Base-by-base conservation (phyloP, 2,329 filamentous ascomycete genomes). In the Cordyceps javanica region DNA sequence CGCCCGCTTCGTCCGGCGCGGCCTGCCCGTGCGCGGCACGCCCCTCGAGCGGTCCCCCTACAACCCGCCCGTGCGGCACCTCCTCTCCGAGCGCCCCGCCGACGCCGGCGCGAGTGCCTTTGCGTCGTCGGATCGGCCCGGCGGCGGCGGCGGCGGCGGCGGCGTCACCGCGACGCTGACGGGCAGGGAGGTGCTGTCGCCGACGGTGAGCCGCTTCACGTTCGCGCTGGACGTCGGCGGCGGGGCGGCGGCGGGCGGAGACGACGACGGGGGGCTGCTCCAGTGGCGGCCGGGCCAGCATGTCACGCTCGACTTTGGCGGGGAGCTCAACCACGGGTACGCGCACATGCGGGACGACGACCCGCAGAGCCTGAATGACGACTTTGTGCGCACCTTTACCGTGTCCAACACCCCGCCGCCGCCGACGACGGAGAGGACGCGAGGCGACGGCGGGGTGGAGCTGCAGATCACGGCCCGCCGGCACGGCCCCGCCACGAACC, bases 271-370 rank as follows among this genome's bases (percentile, higher is more conserved):
- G n/a, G n/a, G n/a, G n/a, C n/a, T n/a, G n/a, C n/a, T n/a, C n/a
- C 50, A 49, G 1, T 91, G 89, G 82, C 75, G 70, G 25, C 76
- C 89, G 0, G 91, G 90, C 0, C 89, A 95, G 66, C 90, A 94
- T 70, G 81, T 89, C 19, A 91, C 89, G 1, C 71, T 96, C 2
- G 85, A 89, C 60, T 91, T 95, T 65, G 76, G 79, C 13, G 69
- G 77, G 0, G 85, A 92, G 64, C 74, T 96, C 1, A 83, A 88
- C 61, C 70, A 77, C 11, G 91, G 91, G 0, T 96, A 91, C 70
- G 82, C 80, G 50, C 91, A 96, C 68, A 96, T 96, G 91, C 78
- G 85, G 3, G 86, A 95, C 61, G 83, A 88, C 58, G 90, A 95
- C 62, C 91, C 91, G 5, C 79, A 80, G 62, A 89, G 85, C 63